phyloP scores from a whole-genome alignment of 2,329 filamentous ascomycete genomes.

The Talaromyces albobiverticillius region DNA sequence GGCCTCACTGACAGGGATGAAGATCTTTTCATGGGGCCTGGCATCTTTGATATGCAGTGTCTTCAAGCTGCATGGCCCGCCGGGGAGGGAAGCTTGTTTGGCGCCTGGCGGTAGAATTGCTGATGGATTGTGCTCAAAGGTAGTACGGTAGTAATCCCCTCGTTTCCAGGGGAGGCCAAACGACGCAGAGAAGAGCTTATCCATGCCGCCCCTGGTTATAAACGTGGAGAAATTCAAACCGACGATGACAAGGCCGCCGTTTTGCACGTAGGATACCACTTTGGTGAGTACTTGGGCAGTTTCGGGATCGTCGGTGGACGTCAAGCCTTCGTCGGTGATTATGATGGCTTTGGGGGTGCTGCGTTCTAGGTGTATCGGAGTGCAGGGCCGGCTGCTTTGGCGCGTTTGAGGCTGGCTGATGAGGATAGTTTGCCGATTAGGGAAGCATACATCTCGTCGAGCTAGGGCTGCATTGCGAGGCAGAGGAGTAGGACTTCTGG shows the following conservation, averaged over 20 bases:
- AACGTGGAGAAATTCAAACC: background rate
- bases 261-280: background rate
- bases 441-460: background rate
- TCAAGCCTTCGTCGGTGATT: background rate
- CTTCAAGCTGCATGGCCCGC: slow-evolving; percentile 27
- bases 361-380: background rate
- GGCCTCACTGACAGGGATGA: slow-evolving; percentile 17
- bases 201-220: background rate
- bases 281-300: background rate
- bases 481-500: slow-evolving; percentile 1
- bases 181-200: background rate
- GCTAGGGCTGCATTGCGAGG: background rate
- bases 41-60: slow-evolving; percentile 26
- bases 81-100: slow-evolving; percentile 20
- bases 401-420: background rate
- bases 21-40: slow-evolving; percentile 24
- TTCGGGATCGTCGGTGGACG: no score
- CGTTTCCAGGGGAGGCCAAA: background rate
- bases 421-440: background rate
- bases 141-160: background rate
- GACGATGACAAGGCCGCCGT: background rate
- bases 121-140: background rate
- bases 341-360: background rate
- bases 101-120: no score
- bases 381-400: background rate